These are phyloP conservation scores for Ceratocystis cubensis DNA, from an alignment of 2,329 filamentous ascomycete species.

Conservation along the genomic window DNA sequence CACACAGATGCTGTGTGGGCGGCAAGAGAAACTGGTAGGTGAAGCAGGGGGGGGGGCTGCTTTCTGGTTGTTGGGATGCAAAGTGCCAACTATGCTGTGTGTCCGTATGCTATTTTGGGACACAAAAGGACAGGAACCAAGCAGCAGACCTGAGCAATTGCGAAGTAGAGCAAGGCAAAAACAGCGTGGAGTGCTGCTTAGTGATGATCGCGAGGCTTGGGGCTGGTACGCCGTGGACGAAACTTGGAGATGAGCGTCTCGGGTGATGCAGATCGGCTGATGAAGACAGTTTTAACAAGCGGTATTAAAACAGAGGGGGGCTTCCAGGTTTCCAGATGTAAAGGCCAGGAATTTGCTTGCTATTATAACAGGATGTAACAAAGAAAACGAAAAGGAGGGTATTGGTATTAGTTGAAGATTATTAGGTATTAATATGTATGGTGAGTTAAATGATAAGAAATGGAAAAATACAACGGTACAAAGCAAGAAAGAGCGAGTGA, in stretches of 20 bases:
- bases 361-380: not conserved
- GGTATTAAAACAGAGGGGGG: not conserved
- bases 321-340: not conserved
- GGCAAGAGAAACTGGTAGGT: not conserved
- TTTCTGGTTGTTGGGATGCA: not conserved
- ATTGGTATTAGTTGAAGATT: not conserved
- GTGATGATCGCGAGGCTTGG: not conserved
- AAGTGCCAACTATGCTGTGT: not conserved
- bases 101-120: not conserved
- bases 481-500: not conserved
- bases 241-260: not conserved
- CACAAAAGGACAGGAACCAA: not conserved
- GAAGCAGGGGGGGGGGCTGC: not conserved
- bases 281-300: not conserved
- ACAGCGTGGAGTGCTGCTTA: not conserved
- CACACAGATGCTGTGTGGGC: not conserved
- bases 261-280: slow-evolving; percentile 6
- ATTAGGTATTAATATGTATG: not conserved
- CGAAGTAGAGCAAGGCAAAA: not conserved
- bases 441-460: not conserved
- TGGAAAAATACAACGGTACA: not conserved
- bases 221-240: not conserved
- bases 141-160: not conserved
- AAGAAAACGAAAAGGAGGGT: not conserved
- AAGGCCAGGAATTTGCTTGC: too few relatives aligned